Percentiles rank a stretch among this genome's conserved stretches.
These are phyloP conservation scores for Ustilago cynodontis DNA, from an alignment of 1,284 basidiomycete species.

Conservation along the genomic window DNA sequence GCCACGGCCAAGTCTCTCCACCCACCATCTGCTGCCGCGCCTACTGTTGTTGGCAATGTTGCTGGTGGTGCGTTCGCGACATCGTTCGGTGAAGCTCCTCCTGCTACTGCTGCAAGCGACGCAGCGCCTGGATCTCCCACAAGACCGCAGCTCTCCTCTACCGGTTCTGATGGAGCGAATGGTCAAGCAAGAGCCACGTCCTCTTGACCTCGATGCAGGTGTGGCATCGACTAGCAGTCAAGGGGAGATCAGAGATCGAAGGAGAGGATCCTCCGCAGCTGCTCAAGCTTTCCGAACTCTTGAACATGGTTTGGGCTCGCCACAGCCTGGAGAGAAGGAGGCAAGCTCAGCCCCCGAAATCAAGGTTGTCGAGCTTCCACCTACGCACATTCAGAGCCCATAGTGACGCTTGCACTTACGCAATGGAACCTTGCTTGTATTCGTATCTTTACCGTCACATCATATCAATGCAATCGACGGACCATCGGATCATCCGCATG, in stretches of 20 bases:
- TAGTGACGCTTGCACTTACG: not conserved
- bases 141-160: constrained; percentile 18
- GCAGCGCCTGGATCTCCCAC: constrained; percentile 11
- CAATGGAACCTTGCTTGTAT: constrained; percentile 5
- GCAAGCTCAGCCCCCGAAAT: constrained; percentile 5
- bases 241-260: constrained; percentile 4
- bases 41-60: constrained; percentile 15
- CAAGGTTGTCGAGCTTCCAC: constrained; percentile 32
- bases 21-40: constrained; percentile 23
- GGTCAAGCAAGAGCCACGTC: not conserved
- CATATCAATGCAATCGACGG: not conserved
- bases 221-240: not conserved
- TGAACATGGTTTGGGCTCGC: constrained; percentile 24
- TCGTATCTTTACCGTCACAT: not conserved
- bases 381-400: constrained; percentile 33
- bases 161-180: constrained; percentile 1
- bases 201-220: constrained; percentile 2
- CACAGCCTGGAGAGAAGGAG: constrained; percentile 14
- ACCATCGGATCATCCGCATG: not conserved
- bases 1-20: constrained; percentile 34
- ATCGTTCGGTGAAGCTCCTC: constrained; percentile 9
- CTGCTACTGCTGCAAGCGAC: not conserved
- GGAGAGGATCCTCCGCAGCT: constrained; percentile 14
- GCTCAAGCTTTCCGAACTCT: constrained; percentile 26
- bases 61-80: constrained; percentile 28